These are phyloP conservation scores for Xylariaceae sp. DNA, from an alignment of 2,329 filamentous ascomycete genomes.

Conservation along the genomic window DNA sequence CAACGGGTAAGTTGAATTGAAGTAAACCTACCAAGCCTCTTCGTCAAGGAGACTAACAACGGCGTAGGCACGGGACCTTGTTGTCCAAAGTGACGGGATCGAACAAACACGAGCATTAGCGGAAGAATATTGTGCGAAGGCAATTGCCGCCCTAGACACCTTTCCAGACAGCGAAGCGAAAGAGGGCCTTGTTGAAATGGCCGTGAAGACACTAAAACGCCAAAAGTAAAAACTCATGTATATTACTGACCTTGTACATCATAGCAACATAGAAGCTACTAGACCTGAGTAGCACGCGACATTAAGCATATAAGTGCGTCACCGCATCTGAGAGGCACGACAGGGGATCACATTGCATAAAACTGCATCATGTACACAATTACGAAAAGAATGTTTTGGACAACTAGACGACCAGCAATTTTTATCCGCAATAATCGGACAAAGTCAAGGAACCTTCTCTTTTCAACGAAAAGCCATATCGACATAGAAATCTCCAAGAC, in stretches of 20 bases:
- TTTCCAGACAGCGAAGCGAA: conserved; percentile 97
- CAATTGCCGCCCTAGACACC: conserved; percentile 73
- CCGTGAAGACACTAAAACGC: conserved; percentile 82
- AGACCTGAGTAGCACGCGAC: conserved; percentile 18
- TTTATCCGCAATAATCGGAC: too few relatives aligned
- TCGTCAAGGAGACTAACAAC: conserved; percentile 10
- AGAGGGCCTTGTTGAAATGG: conserved; percentile 87
- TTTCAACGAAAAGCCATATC: too few relatives aligned
- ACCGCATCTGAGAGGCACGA: too few relatives aligned
- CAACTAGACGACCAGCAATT: conserved; percentile 2
- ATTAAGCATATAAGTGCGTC: conserved; percentile 13
- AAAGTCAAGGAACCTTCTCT: too few relatives aligned
- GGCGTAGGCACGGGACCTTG: conserved; percentile 78
- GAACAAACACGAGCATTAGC: conserved; percentile 89
- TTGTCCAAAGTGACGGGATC: conserved; percentile 78
- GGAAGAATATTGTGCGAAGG: conserved; percentile 84
- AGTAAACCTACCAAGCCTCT: too few relatives aligned
- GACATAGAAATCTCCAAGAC: too few relatives aligned
- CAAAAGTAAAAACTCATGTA: conserved; percentile 66
- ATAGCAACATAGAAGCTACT: conserved; percentile 17
- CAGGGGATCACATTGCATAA: conserved; percentile 8
- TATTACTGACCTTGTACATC: conserved; percentile 15
- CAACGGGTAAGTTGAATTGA: conserved; percentile 68
- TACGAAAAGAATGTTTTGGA: too few relatives aligned
- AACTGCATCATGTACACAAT: conserved; percentile 14